Conservation (phyloP, 2,329 filamentous ascomycete genomes). For the Venturia pyrina region DNA sequence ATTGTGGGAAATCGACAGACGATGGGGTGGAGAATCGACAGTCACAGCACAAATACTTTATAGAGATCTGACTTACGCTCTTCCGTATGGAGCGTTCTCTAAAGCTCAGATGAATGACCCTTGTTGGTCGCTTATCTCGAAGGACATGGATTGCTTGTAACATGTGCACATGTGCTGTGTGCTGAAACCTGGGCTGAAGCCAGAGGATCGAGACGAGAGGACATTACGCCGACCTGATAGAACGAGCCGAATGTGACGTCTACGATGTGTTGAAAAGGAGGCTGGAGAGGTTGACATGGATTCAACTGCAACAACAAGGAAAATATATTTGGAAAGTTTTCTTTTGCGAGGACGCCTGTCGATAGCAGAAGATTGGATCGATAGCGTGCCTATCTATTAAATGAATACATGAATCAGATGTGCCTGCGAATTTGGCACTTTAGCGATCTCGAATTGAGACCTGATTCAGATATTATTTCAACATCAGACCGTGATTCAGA, state of each 20-base stretch:
- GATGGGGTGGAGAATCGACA: not conserved
- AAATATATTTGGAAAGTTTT: no score
- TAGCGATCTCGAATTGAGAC: no score
- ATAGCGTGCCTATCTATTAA: no score
- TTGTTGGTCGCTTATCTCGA: not conserved
- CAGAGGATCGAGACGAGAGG: not conserved
- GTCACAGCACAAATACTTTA: not conserved
- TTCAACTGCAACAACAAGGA: not conserved
- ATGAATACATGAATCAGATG: no score
- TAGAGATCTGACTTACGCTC: not conserved
- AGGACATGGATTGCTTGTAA: not conserved
- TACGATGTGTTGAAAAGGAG: not conserved
- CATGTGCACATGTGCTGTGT: not conserved
- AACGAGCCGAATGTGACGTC: not conserved
- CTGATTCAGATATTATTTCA: no score
- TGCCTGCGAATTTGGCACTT: no score
- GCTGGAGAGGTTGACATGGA: not conserved
- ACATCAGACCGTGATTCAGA: no score
- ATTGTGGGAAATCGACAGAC: no score
- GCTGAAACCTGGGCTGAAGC: not conserved
- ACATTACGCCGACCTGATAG: not conserved
- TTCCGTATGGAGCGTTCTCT: not conserved
- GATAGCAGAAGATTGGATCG: no score
- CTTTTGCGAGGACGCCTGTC: no score
- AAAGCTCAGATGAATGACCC: not conserved